Percentiles rank a stretch among this genome's conserved stretches.
Conservation (phyloP, 1,284 basidiomycete species). For the Peniophora sp. region DNA sequence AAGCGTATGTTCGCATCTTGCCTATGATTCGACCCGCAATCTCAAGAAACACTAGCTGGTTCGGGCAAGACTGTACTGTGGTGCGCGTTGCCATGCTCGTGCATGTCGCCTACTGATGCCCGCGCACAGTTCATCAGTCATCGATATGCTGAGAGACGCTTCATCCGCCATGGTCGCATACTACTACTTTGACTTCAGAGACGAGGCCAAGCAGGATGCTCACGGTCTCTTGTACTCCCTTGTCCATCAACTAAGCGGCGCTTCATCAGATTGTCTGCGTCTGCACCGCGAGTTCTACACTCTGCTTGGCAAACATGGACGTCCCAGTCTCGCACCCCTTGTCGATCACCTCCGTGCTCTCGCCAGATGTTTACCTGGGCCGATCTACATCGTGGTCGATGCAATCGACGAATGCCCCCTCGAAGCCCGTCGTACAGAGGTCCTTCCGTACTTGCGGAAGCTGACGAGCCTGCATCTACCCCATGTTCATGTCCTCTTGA, state of each 20-base stretch:
- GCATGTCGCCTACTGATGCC: background rate
- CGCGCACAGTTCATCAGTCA: background rate
- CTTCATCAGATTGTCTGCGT: background rate
- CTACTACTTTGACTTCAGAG: conserved; percentile 4
- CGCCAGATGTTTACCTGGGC: background rate
- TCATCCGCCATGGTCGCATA: background rate
- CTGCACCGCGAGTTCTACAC: background rate
- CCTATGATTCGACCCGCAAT: background rate
- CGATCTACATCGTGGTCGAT: background rate
- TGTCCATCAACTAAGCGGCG: background rate
- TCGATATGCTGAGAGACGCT: background rate
- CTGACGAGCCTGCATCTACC: background rate
- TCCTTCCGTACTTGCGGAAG: background rate
- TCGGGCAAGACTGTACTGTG: background rate
- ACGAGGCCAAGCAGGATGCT: background rate
- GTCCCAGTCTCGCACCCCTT: background rate
- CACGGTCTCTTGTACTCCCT: background rate
- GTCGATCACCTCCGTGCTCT: background rate
- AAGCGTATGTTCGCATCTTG: background rate
- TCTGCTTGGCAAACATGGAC: background rate
- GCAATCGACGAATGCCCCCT: conserved; percentile 2
- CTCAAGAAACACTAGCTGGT: background rate
- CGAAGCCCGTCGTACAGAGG: background rate
- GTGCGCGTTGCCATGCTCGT: no score
- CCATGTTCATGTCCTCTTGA: background rate